Evolutionary conservation across 2,329 filamentous ascomycete species (phyloP), one percentile per base, ranked within the genome.

Genomic region (Penicillium sp.): DNA sequence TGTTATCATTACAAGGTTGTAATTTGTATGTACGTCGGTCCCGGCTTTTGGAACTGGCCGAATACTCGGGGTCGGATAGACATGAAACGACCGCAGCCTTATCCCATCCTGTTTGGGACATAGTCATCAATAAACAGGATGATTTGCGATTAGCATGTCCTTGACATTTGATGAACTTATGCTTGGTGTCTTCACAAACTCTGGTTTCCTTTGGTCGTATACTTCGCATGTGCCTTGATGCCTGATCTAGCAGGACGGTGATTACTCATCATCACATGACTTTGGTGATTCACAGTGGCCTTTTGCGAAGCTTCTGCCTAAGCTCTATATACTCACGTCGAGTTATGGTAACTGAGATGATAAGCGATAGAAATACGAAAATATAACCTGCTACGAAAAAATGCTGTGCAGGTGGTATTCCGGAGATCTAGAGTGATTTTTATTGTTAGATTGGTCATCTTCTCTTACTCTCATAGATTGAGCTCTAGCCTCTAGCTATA

Each of bases 261-360:
- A 41, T 40, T 25, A 27, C 25, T 35, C 49, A 41, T 31, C 14
- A 29, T 53, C 51, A 53, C 51, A 23, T 53, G 51, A 46, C 29
- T 22, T n/a, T 18, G 14, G 31, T 40, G 18, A 47, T 48, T 40
- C 27, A n/a, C n/a, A n/a, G 43, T 53, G 51, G 51, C 51, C 51
- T 49, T 40, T 29, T 37, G 45, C 40, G 40, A 42, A 42, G 40
- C 40, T 42, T 42, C 40, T 42, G 40, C 22, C 22, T 42, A 20
- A 27, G 20, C 15, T 14, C 3, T 15, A 27, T 26, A 46, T 20
- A 29, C n/a, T 26, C 27, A 11, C 20, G 15, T n/a, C 6, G 2
- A 7, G 4, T 15, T 6, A 31, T 18, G n/a, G 15, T 25, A 29
- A 27, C 4, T 45, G n/a, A 18, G 11, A 4, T 3, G 4, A 18